Base-by-base conservation (phyloP, 176 grass and related monocot genomes). In the Juncus effusus region DNA sequence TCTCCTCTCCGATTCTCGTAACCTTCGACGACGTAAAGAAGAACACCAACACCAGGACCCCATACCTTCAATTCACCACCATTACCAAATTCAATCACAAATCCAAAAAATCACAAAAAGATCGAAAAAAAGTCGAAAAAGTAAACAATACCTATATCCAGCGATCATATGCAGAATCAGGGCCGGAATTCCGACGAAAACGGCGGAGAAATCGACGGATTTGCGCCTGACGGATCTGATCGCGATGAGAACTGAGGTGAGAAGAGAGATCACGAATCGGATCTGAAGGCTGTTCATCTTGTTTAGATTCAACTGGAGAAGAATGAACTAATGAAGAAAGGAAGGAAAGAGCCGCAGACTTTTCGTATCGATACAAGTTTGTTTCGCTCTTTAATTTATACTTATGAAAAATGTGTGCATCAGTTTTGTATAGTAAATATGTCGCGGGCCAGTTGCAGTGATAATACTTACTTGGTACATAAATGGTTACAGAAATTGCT, bases 21-120 rank as follows among this genome's bases (percentile, higher is more conserved):
- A 89, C 66, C 80, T 80, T 79, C 42, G 93, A 96, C 36, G 93
- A 62, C 10, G 93, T 89, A 81, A 96, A 96, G 82, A 91, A 97
- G 85, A 97, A 92, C 8, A 97, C 82, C 16, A 97, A 75, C 10
- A 97, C 80, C 38, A 97, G 65, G 51, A 83, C 86, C 4, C 77
- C 88, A 71, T 89, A 92, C 80, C 94, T 97, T 63, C 81, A 72
- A 54, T 52, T 19, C 42, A 4, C 8, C 2, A 40, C 36, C 62
- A 62, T 3, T 58, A 80, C 42, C 82, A 47, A 47, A 47, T 47
- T 47, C 44, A 16, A 78, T 77, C 60, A 62, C 60, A 2, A 52
- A 62, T 47, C 36, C 63, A 36, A 56, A 3, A 76, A 63, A 8
- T 70, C 42, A 74, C 28, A 7, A 78, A 3, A 4, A 3, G 12